These are phyloP conservation scores for Epichloe coenophiala DNA, from an alignment of 2,329 filamentous ascomycete genomes.

Conservation along the genomic window DNA sequence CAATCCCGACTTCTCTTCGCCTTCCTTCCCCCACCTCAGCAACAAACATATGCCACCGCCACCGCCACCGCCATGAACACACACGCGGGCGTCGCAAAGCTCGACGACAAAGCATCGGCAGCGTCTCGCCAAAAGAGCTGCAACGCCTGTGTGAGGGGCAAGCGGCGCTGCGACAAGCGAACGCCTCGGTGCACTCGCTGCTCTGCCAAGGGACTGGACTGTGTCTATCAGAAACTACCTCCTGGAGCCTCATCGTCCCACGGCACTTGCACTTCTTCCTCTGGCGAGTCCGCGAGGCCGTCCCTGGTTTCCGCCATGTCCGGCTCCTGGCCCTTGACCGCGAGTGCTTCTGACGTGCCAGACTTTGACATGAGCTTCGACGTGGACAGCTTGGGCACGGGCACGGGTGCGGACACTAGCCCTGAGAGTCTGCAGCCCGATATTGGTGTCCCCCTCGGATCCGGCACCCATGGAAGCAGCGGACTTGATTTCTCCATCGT, in stretches of 20 bases:
- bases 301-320: background rate
- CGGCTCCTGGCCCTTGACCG: background rate
- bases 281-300: conserved; percentile 9
- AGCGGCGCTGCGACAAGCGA: conserved; percentile 33
- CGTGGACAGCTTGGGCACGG: conserved; percentile 6
- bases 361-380: conserved; percentile 26
- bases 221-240: conserved; percentile 26
- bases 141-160: conserved; percentile 33
- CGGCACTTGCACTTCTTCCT: conserved; percentile 4
- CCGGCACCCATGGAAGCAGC: conserved; percentile 8
- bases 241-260: conserved; percentile 7
- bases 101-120: conserved; percentile 16
- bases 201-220: conserved; percentile 26
- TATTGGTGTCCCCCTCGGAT: background rate
- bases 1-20: background rate
- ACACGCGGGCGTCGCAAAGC: conserved; percentile 11
- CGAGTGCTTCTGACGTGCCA: conserved; percentile 9
- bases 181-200: conserved; percentile 29
- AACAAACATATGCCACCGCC: background rate
- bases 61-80: conserved; percentile 1
- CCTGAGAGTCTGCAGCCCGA: conserved; percentile 16
- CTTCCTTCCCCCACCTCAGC: background rate
- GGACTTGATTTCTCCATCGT: conserved; percentile 22
- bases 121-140: conserved; percentile 38
- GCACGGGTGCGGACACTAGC: conserved; percentile 17